Conservation (phyloP, 805 yeast species). For the Kodamaea restingae region DNA sequence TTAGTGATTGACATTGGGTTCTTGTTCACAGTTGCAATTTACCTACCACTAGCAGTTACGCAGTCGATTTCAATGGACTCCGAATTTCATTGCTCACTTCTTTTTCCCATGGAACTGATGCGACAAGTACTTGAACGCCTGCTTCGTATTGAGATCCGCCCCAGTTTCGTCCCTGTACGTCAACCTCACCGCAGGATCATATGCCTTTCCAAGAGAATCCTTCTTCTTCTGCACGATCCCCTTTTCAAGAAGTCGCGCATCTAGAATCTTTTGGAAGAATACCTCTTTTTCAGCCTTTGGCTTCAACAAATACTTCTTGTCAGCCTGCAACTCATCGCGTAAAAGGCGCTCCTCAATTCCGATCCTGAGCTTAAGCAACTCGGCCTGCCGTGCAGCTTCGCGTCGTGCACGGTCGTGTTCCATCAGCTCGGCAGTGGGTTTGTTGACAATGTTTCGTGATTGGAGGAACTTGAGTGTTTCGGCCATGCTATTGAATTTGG, state of each 20-base stretch:
- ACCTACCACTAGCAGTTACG: no score
- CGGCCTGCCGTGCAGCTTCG: slow-evolving; percentile 26
- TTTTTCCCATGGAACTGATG: slow-evolving; percentile 71
- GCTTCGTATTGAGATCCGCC: slow-evolving; percentile 52
- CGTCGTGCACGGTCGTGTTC: slow-evolving; percentile 16
- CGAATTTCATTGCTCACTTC: slow-evolving; percentile 12
- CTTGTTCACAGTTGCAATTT: no score
- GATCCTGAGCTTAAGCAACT: slow-evolving; percentile 25
- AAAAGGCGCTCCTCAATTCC: slow-evolving; percentile 33
- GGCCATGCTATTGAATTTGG: slow-evolving; percentile 18
- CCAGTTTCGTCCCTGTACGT: slow-evolving; percentile 66
- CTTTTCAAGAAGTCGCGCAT: slow-evolving; percentile 24
- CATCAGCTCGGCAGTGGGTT: slow-evolving; percentile 9
- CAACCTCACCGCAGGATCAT: slow-evolving; percentile 49
- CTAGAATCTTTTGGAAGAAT: slow-evolving; percentile 25
- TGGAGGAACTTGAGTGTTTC: slow-evolving; percentile 27
- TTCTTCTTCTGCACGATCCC: slow-evolving; percentile 14
- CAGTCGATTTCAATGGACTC: no score
- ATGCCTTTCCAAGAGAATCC: slow-evolving; percentile 14
- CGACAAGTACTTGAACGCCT: slow-evolving; percentile 73
- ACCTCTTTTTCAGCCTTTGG: slow-evolving; percentile 27
- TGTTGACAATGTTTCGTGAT: slow-evolving; percentile 17
- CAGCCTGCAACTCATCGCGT: slow-evolving; percentile 25
- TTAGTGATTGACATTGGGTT: no score
- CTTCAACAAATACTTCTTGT: slow-evolving; percentile 22